Evolutionary conservation across 2,329 filamentous ascomycete genomes (phyloP), one percentile per base, ranked within the genome.

Genomic region (Pseudopithomyces chartarum): DNA sequence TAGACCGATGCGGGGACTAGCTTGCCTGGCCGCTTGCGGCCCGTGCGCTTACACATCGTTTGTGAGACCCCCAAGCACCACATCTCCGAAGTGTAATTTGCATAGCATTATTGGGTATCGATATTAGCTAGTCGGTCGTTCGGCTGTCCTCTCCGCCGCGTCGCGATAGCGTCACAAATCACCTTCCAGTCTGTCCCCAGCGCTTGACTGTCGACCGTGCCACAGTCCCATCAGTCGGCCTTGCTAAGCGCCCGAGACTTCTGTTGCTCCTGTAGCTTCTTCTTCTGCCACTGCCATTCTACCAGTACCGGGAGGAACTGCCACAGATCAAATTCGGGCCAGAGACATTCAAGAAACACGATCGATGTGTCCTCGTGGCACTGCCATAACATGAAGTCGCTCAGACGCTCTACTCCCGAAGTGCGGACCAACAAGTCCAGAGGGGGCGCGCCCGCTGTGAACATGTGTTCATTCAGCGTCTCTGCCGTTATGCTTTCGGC

Each of bases 311-410:
- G 95, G 17, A 99, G 77, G 76, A 98, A 97, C 57, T 93, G 86
- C 87, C 92, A 94, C 4, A 99, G 82, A 72, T 96, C 92, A 67
- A 99, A 97, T 61, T 97, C 92, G 1, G 95, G 95, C 95, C 95
- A 99, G 60, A 97, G 82, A 62, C 91, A 95, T 67, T 96, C 86
- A 55, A 97, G 79, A 73, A 98, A 99, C 57, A 96, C 91, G 62
- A 99, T 90, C 58, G 96, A 90, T 0, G 95, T 97, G 61, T 94
- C 84, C 71, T 97, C 87, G 71, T 98, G 93, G 68, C 91, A 95
- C 77, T 99, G 95, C 95, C 95, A 99, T 33, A 99, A 87, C 93
- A 99, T 95, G 69, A 98, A 99, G 74, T 99, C 95, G 71, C 92
- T 97, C 57, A 99, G 81, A 47, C 95, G 85, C 75, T 93, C 90